Conservation (phyloP, 495 filamentous ascomycete genomes). For the Oidiodendron maius region DNA sequence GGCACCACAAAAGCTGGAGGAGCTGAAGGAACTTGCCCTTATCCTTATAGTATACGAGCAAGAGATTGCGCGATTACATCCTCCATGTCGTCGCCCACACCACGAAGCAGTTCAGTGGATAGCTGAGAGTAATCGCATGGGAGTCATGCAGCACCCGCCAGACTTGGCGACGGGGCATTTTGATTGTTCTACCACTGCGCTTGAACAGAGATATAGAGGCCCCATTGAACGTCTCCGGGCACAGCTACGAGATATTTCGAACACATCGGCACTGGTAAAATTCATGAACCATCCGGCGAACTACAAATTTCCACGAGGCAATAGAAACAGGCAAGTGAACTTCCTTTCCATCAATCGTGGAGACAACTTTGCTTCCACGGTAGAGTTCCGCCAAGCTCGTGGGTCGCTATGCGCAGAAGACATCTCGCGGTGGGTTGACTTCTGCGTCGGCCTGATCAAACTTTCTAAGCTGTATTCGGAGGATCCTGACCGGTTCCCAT, state of each 20-base stretch:
- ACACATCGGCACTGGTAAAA: neutral
- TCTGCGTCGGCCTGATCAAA: conserved; percentile 8
- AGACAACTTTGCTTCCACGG: conserved; percentile 1
- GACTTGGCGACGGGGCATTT: neutral
- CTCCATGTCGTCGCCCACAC: conserved; percentile 11
- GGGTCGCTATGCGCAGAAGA: conserved; percentile 1
- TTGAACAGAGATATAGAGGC: neutral
- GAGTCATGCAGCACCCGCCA: neutral
- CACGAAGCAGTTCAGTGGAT: neutral
- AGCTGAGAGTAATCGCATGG: conserved; percentile 12
- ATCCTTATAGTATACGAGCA: conserved; percentile 13
- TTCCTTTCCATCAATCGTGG: neutral
- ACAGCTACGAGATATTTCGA: neutral
- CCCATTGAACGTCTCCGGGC: neutral
- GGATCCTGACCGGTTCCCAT: conserved; percentile 1
- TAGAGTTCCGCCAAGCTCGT: conserved; percentile 17
- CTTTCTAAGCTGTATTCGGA: conserved; percentile 6
- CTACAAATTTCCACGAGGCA: neutral
- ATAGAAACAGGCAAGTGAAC: conserved; percentile 10
- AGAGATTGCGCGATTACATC: conserved; percentile 11
- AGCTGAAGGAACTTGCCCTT: conserved; percentile 13
- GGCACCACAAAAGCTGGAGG: conserved; percentile 8
- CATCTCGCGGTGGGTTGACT: conserved; percentile 8
- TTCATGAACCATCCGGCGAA: neutral
- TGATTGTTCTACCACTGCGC: conserved; percentile 2